Conservation (phyloP, 1,139 yeast species). For the Arxiozyma heterogenica region DNA sequence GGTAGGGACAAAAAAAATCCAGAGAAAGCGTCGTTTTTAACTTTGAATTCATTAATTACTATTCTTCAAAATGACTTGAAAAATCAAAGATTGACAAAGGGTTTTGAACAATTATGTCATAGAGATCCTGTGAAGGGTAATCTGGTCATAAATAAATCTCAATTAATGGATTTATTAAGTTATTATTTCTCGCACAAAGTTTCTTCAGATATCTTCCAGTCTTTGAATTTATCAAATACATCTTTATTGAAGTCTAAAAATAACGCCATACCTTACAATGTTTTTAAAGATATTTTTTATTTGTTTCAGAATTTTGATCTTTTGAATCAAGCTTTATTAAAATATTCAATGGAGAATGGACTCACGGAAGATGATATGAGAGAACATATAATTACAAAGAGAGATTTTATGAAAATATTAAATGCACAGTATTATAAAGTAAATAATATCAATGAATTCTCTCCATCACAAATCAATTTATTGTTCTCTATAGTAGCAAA, state of each 20-base stretch:
- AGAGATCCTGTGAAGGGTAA: conserved; percentile 22
- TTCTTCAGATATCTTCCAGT: conserved; percentile 30
- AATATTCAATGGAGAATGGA: conserved; percentile 27
- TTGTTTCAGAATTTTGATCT: conserved; percentile 34
- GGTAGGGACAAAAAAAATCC: conserved; percentile 4
- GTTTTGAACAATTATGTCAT: conserved; percentile 25
- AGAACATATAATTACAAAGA: conserved; percentile 29
- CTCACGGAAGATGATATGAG: conserved; percentile 24
- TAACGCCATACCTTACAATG: conserved; percentile 30
- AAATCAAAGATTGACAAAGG: conserved; percentile 28
- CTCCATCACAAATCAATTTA: conserved; percentile 34
- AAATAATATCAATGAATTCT: conserved; percentile 33
- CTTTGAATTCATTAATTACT: conserved; percentile 31
- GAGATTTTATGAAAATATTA: conserved; percentile 31
- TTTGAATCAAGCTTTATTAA: conserved; percentile 32
- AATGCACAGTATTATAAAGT: conserved; percentile 33
- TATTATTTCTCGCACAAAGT: conserved; percentile 32
- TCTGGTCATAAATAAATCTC: conserved; percentile 30
- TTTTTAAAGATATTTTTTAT: conserved; percentile 33
- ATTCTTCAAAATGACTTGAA: conserved; percentile 33
- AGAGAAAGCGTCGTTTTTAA: conserved; percentile 17
- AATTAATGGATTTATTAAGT: conserved; percentile 28
- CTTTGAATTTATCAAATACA: conserved; percentile 28
- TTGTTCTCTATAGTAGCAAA: conserved; percentile 32
- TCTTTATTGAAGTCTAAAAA: conserved; percentile 25